Base-by-base conservation (phyloP, 2,329 filamentous ascomycete species). In the Apiospora phragmitis region DNA sequence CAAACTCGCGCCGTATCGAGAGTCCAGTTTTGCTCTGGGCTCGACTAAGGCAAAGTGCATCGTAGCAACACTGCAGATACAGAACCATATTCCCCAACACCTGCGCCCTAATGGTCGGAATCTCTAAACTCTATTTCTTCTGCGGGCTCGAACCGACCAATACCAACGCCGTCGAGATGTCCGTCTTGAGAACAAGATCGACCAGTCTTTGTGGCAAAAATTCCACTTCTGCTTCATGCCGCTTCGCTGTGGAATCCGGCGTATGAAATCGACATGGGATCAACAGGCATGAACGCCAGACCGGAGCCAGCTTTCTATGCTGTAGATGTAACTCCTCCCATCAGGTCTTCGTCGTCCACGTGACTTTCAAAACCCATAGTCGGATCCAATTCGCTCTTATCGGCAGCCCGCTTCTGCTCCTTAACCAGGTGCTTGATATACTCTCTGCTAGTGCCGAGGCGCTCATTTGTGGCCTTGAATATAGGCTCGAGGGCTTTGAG, bases 341-440 rank as follows among this genome's bases (percentile, higher is more conserved):
- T 90, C 32, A 90, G 77, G 73, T 90, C 88, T 77, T 90, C 88
- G n/a, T 90, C 88, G 69, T 89, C 87, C 47, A 89, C 80, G 67
- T 84, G 81, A 16, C 81, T 77, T 35, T 87, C 83, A 71, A 87
- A 88, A 51, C 80, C 81, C 35, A 81, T 70, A 3, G 75, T 73
- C n/a, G 75, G 71, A 59, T 79, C 77, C 2, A 77, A 77, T 0
- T 85, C 84, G 74, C 86, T 86, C 51, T 88, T 79, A 7, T 78
- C 75, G 21, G 26, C 45, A 24, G 29, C 83, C 26, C 83, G 81
- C 75, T 83, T 85, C 75, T 85, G 81, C 69, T 89, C 86, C 65
- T 81, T 82, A 2, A 82, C 72, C 24, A 86, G 26, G 71, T 84
- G 81, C 68, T 83, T 85, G 6, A 90, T 80, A 74, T 89, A 91